Conservation (phyloP, 148 eudicot species). For the Heliamphora exappendiculata region DNA sequence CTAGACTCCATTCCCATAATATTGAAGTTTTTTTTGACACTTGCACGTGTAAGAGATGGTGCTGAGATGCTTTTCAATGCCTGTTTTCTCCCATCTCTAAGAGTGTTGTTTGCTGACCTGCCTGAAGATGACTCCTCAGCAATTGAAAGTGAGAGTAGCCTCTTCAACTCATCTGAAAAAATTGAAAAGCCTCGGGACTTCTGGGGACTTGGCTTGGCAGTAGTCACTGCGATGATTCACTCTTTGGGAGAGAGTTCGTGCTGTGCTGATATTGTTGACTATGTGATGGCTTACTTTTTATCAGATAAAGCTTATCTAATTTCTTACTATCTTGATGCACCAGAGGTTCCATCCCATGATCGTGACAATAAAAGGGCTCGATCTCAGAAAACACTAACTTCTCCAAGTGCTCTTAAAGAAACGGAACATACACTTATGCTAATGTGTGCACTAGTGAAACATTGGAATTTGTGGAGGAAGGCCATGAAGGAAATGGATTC, state of each 20-base stretch:
- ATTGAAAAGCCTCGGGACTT: conserved; percentile 47
- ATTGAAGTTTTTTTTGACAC: conserved; percentile 74
- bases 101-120: conserved; percentile 41
- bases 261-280: conserved; percentile 50
- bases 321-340: conserved; percentile 62
- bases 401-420: conserved; percentile 58
- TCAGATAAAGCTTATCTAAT: conserved; percentile 58
- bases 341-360: conserved; percentile 49
- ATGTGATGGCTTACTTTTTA: conserved; percentile 57
- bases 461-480: conserved; percentile 65
- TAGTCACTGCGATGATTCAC: conserved; percentile 61
- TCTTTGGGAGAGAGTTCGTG: conserved; percentile 60
- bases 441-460: conserved; percentile 59
- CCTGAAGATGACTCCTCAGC: conserved; percentile 29
- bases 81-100: conserved; percentile 60
- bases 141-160: conserved; percentile 25
- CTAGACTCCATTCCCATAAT: conserved; percentile 33
- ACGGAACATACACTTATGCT: conserved; percentile 70
- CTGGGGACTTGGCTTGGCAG: conserved; percentile 83
- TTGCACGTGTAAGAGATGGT: conserved; percentile 67
- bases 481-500: conserved; percentile 64
- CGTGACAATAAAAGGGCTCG: conserved; percentile 75
- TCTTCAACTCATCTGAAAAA: conserved; percentile 21
- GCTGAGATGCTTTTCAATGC: conserved; percentile 73
- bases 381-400: conserved; percentile 46